A percentile compares a stretch with the other conserved stretches of the same genome.
Conservation (phyloP, 129 eudicot genomes). For the Logfia minima region DNA sequence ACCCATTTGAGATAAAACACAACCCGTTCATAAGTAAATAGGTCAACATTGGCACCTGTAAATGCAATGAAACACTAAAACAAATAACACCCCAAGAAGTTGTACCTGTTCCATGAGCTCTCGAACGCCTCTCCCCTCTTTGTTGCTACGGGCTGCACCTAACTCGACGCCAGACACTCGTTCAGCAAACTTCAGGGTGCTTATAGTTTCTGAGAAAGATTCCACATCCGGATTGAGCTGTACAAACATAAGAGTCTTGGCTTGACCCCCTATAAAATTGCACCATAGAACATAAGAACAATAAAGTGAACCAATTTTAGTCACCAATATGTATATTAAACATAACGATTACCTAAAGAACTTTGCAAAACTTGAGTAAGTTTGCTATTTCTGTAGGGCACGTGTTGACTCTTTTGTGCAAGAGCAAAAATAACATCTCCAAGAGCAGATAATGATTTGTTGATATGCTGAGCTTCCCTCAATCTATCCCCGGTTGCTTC, state of each 20-base stretch:
- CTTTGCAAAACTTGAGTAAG: conserved; percentile 90
- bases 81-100: neutral
- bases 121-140: conserved; percentile 77
- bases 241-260: conserved; percentile 87
- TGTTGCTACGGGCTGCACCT: conserved; percentile 84
- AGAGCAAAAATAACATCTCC: conserved; percentile 91
- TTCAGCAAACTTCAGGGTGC: conserved; percentile 83
- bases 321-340: neutral
- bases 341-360: conserved; percentile 57
- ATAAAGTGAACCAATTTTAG: neutral
- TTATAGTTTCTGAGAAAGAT: conserved; percentile 71
- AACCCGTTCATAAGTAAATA: neutral
- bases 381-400: conserved; percentile 90
- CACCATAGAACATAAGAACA: conserved; percentile 8
- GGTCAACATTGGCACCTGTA: neutral
- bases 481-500: conserved; percentile 84
- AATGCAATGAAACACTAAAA: neutral
- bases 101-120: conserved; percentile 89
- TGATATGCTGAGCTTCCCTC: conserved; percentile 85
- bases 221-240: conserved; percentile 86
- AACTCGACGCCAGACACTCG: conserved; percentile 90
- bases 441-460: conserved; percentile 81
- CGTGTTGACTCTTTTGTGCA: conserved; percentile 78
- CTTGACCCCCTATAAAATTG: conserved; percentile 66
- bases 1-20: neutral